Evolutionary conservation across 768 basidiomycete genomes (phyloP).

Genomic region (Leccinum disarticulatum): DNA sequence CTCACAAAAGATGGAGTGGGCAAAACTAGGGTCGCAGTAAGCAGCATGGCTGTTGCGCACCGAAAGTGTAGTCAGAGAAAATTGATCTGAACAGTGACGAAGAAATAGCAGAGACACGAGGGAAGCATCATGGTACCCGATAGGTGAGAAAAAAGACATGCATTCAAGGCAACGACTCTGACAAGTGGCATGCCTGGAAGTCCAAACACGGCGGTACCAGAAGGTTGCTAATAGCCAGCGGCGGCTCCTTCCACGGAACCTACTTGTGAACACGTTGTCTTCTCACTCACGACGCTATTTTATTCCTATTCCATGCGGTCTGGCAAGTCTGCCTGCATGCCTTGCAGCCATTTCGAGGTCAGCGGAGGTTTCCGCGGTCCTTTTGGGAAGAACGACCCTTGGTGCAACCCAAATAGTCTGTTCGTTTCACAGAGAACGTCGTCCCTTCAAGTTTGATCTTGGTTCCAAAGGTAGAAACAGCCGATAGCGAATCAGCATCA

Average conservation of each 20-base stretch:
- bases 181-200: not conserved
- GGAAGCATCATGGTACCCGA: not conserved
- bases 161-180: not conserved
- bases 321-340: not conserved
- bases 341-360: not conserved
- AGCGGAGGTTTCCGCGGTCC: not conserved
- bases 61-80: not conserved
- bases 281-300: not conserved
- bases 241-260: not conserved
- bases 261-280: not conserved
- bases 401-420: not conserved
- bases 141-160: not conserved
- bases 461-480: not conserved
- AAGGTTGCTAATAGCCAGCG: not conserved
- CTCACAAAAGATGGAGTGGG: not conserved
- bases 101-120: not conserved
- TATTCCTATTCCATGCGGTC: not conserved
- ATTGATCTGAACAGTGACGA: not conserved
- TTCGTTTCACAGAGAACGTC: not conserved
- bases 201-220: not conserved
- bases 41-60: not conserved
- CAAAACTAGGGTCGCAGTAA: not conserved
- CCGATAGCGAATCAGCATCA: constrained; percentile 4
- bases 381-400: not conserved
- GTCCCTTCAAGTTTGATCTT: constrained; percentile 7